Percentiles rank a stretch among this genome's conserved stretches.
These are phyloP conservation scores for Fusarium protoensiforme DNA, from an alignment of 2,329 filamentous ascomycete genomes.

Conservation along the genomic window DNA sequence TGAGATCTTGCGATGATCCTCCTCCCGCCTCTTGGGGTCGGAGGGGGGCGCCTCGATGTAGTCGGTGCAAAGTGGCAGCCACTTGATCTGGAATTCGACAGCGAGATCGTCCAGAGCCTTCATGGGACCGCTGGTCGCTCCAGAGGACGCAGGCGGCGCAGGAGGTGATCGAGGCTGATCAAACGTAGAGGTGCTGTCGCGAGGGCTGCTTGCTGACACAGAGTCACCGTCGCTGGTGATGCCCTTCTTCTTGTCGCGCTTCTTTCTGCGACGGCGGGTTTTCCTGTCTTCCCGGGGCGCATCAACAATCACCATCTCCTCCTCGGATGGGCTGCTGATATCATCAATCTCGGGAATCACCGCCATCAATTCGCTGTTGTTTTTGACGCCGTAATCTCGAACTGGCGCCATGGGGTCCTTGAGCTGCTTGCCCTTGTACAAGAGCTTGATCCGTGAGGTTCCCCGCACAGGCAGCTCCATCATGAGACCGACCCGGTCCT, in stretches of 20 bases:
- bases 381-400: conserved; percentile 71
- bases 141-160: conserved; percentile 36
- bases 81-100: conserved; percentile 70
- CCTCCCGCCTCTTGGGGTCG: conserved; percentile 74
- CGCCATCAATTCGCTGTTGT: conserved; percentile 68
- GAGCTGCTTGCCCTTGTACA: conserved; percentile 78
- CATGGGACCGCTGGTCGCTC: conserved; percentile 49
- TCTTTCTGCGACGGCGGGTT: conserved; percentile 55
- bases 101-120: conserved; percentile 75
- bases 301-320: conserved; percentile 60
- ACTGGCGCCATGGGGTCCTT: conserved; percentile 71
- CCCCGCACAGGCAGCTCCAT: conserved; percentile 69
- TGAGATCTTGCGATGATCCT: conserved; percentile 79
- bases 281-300: conserved; percentile 48
- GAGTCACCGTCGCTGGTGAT: conserved; percentile 50
- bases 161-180: conserved; percentile 43
- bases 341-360: conserved; percentile 54
- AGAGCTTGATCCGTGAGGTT: conserved; percentile 69
- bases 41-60: conserved; percentile 72
- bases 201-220: conserved; percentile 54
- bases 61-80: conserved; percentile 72
- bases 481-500: conserved; percentile 74
- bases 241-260: conserved; percentile 49
- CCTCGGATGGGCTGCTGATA: conserved; percentile 53
- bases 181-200: conserved; percentile 56